These are phyloP conservation scores for Raddia distichophylla DNA, from an alignment of 176 grass and related monocot species.

Conservation along the genomic window DNA sequence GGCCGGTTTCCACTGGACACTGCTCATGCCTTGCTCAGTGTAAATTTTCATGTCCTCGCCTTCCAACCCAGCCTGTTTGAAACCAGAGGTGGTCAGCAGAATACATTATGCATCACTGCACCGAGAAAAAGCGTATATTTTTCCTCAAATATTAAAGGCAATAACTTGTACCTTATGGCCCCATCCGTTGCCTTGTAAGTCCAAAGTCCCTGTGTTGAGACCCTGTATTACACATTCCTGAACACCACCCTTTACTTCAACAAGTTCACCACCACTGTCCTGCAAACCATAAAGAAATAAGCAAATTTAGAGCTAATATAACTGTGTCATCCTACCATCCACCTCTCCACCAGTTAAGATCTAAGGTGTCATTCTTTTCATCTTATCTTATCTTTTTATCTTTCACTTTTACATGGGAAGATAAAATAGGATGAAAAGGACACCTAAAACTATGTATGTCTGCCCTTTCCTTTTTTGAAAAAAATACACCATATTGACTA, in stretches of 20 bases:
- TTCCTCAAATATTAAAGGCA: slow-evolving; percentile 11
- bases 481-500: neutral
- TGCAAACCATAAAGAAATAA: slow-evolving; percentile 38
- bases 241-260: slow-evolving; percentile 53
- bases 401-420: no score
- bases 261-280: slow-evolving; percentile 81
- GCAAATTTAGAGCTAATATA: neutral
- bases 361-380: no score
- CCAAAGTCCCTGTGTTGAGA: slow-evolving; percentile 91
- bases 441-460: neutral
- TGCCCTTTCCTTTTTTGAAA: neutral
- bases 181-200: slow-evolving; percentile 71
- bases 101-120: neutral
- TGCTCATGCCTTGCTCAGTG: slow-evolving; percentile 44
- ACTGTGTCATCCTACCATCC: neutral
- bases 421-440: no score
- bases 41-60: slow-evolving; percentile 74
- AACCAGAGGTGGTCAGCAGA: slow-evolving; percentile 3
- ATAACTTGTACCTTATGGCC: slow-evolving; percentile 70
- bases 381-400: no score
- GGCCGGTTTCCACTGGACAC: slow-evolving; percentile 50
- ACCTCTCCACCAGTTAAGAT: neutral
- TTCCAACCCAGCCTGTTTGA: slow-evolving; percentile 56
- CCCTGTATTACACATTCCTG: slow-evolving; percentile 63
- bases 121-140: neutral